A percentile compares a stretch with the other conserved stretches of the same genome.
Evolutionary conservation across 2,329 filamentous ascomycete species (phyloP).

Genomic region (Thielaviopsis ethacetica): DNA sequence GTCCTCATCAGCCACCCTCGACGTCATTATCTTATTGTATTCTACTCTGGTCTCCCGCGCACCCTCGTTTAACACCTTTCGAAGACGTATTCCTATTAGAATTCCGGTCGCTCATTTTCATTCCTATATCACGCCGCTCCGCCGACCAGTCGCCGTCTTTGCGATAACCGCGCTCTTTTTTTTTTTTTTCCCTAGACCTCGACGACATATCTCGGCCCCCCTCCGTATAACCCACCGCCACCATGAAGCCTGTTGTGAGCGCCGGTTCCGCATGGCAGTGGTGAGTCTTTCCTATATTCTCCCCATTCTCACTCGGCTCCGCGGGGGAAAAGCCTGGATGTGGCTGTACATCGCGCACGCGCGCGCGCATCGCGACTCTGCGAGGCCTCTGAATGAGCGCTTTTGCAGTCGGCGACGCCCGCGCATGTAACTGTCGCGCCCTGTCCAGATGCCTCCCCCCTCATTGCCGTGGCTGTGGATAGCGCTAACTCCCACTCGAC

Average conservation of each 20-base stretch:
- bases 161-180: neutral
- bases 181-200: neutral
- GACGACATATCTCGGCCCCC: neutral
- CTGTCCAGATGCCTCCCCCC: neutral
- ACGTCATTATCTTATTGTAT: neutral
- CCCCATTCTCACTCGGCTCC: neutral
- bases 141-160: neutral
- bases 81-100: neutral
- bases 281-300: slow-evolving; percentile 33
- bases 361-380: neutral
- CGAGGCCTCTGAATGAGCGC: neutral
- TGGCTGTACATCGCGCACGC: too few relatives aligned
- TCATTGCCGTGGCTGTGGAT: neutral
- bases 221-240: slow-evolving; percentile 19
- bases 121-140: neutral
- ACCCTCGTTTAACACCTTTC: neutral
- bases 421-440: neutral
- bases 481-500: slow-evolving; percentile 10
- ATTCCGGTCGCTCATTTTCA: neutral
- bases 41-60: neutral
- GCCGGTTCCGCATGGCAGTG: slow-evolving; percentile 90
- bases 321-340: too few relatives aligned
- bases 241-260: slow-evolving; percentile 89
- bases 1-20: neutral
- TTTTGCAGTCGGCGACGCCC: neutral